These are phyloP conservation scores for Pyricularia grisea DNA, from an alignment of 2,329 filamentous ascomycete genomes.

Conservation along the genomic window DNA sequence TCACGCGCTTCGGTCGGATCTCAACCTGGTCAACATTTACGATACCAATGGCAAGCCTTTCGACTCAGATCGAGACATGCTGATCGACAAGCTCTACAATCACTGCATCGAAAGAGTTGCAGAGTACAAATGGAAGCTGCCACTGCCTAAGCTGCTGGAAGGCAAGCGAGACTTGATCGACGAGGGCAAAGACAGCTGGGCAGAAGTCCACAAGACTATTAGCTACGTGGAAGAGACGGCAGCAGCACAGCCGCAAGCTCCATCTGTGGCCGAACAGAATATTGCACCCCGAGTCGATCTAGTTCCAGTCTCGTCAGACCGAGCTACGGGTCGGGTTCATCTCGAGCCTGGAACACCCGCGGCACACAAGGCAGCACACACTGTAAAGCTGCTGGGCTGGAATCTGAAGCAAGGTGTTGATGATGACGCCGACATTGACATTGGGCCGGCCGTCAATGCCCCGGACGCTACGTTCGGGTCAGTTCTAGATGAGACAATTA, in stretches of 20 bases:
- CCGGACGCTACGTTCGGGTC: slow-evolving; percentile 70
- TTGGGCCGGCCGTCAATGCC: slow-evolving; percentile 54
- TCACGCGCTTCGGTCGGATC: slow-evolving; percentile 68
- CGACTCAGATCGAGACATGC: slow-evolving; percentile 65
- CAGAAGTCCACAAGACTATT: slow-evolving; percentile 63
- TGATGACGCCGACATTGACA: slow-evolving; percentile 58
- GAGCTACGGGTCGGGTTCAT: slow-evolving; percentile 63
- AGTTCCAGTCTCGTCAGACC: slow-evolving; percentile 56
- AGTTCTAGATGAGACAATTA: slow-evolving; percentile 87
- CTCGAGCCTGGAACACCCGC: slow-evolving; percentile 60
- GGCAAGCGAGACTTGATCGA: slow-evolving; percentile 78
- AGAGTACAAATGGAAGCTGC: slow-evolving; percentile 74
- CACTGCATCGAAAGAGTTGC: slow-evolving; percentile 89
- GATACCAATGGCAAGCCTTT: slow-evolving; percentile 73
- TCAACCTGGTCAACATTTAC: slow-evolving; percentile 60
- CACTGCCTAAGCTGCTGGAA: slow-evolving; percentile 61
- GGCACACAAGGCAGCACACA: slow-evolving; percentile 64
- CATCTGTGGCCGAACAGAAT: slow-evolving; percentile 43
- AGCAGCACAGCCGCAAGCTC: slow-evolving; percentile 48
- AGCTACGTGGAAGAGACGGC: slow-evolving; percentile 62
- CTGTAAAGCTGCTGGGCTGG: slow-evolving; percentile 79
- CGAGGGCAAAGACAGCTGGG: slow-evolving; percentile 67
- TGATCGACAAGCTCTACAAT: slow-evolving; percentile 89
- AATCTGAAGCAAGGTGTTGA: slow-evolving; percentile 54
- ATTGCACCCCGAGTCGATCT: slow-evolving; percentile 44